Percentiles rank a stretch among this genome's conserved stretches.
These are phyloP conservation scores for Trichosporon ovoides DNA, from an alignment of 1,284 basidiomycete species.

Conservation along the genomic window DNA sequence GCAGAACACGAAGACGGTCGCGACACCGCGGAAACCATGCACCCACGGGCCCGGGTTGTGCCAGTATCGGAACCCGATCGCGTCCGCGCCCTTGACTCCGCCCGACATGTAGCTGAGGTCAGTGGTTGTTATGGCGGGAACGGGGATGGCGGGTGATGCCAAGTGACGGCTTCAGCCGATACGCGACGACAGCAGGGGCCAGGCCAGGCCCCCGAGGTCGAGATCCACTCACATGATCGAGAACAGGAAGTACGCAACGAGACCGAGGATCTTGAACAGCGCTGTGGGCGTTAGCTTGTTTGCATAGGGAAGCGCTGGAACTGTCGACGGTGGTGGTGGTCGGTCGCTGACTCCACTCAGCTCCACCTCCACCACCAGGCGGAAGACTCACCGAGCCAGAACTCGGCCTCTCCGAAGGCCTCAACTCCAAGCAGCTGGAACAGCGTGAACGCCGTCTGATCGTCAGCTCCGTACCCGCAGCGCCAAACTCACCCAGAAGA, in stretches of 20 bases:
- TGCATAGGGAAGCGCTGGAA: too few relatives aligned
- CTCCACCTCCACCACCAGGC: too few relatives aligned
- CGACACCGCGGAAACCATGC: constrained; percentile 26
- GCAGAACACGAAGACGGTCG: constrained; percentile 21
- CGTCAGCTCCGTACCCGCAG: too few relatives aligned
- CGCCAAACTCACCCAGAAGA: constrained; percentile 28
- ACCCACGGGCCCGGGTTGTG: constrained; percentile 50
- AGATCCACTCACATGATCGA: constrained; percentile 58
- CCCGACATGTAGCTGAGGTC: constrained; percentile 50
- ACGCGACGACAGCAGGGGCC: too few relatives aligned
- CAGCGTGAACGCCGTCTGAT: constrained; percentile 27
- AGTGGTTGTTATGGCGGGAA: background rate
- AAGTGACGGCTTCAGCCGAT: constrained; percentile 27
- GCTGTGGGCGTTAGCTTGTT: too few relatives aligned
- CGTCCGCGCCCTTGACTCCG: constrained; percentile 45
- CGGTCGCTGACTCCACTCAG: too few relatives aligned
- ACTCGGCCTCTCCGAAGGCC: constrained; percentile 27
- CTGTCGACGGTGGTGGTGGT: too few relatives aligned
- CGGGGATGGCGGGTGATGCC: constrained; percentile 49
- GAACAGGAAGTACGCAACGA: constrained; percentile 51
- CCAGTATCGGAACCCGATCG: constrained; percentile 51
- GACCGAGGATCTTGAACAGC: constrained; percentile 25
- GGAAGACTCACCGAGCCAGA: constrained; percentile 15
- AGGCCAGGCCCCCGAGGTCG: background rate
- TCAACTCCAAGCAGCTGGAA: constrained; percentile 31